Evolutionary conservation across 768 basidiomycete genomes (phyloP), one percentile per base, ranked within the genome.

Genomic region (Tylopilus rubrobrunneus): DNA sequence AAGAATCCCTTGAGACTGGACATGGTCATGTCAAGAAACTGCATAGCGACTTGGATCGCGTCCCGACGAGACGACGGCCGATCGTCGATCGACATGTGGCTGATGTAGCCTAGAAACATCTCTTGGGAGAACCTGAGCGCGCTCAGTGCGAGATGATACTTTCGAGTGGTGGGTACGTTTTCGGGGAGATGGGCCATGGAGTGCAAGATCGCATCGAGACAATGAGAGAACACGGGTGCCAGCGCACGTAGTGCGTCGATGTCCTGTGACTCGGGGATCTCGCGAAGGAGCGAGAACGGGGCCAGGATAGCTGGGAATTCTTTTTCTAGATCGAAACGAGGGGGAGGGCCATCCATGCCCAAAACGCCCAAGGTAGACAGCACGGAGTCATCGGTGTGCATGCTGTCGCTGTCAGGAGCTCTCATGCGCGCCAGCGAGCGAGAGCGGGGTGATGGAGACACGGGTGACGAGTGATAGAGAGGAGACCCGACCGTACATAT

Each of bases 251-350:
- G 46, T 11, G 69, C 62, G 36, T 62, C 54, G 23, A 65, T 41
- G 48, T 73, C 68, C 10, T 57, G 59, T 1, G 66, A 56, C 15
- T 59, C 59, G 12, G 62, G 52, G 9, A 69, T 46, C 21, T 45
- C 46, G 47, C 54, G 63, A 45, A 77, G 67, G 48, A 68, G 58
- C 0, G 57, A 58, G 21, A 67, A 56, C 4, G 71, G 62, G 14
- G 55, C 52, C 48, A 73, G 45, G 49, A 77, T 71, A 1, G 73
- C 71, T 1, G 74, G 72, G 52, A 73, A 75, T 7, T 69, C 65
- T 37, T 53, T 64, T 25, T 71, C 68, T 21, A 76, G 62, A 37
- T 68, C 53, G 50, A 71, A 73, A 8, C 45, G 60, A 19, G 63
- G 53, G 45, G 48, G 12, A 6, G 28, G 33, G 44, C 58, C 25